Conservation (phyloP, 2,329 filamentous ascomycete species). For the Aspergillus arachidicola region DNA sequence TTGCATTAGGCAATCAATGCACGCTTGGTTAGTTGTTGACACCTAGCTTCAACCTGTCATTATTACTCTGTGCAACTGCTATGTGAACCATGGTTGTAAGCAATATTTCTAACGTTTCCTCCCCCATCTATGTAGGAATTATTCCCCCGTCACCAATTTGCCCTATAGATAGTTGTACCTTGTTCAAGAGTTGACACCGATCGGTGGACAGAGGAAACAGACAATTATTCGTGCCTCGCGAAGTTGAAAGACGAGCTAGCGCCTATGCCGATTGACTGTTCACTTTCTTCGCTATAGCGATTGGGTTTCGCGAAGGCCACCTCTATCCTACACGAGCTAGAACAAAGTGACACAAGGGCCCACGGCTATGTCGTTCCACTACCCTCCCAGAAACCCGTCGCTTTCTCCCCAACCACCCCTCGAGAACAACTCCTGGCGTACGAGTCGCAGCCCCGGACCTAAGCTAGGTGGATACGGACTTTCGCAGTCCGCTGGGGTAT, state of each 20-base stretch:
- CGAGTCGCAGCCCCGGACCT: constrained; percentile 48
- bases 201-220: neutral
- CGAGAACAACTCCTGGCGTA: constrained; percentile 69
- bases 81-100: neutral
- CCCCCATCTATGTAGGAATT: neutral
- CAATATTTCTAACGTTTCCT: neutral
- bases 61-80: too few relatives aligned
- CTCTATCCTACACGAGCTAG: neutral
- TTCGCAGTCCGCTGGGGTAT: constrained; percentile 51
- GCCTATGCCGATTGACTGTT: constrained; percentile 9
- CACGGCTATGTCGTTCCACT: constrained; percentile 56
- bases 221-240: neutral
- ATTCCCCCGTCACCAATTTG: neutral
- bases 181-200: neutral
- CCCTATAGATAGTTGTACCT: neutral
- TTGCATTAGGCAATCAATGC: neutral
- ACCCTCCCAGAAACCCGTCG: constrained; percentile 70
- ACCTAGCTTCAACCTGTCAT: neutral
- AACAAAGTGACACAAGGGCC: constrained; percentile 7
- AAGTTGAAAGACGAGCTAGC: neutral
- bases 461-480: constrained; percentile 45
- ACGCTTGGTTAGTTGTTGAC: neutral
- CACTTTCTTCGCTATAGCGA: neutral
- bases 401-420: constrained; percentile 63
- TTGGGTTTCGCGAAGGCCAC: neutral